A percentile compares a stretch with the other conserved stretches of the same genome.
phyloP scores from a whole-genome alignment of 441 rosid species.

The Erodium trifolium region DNA sequence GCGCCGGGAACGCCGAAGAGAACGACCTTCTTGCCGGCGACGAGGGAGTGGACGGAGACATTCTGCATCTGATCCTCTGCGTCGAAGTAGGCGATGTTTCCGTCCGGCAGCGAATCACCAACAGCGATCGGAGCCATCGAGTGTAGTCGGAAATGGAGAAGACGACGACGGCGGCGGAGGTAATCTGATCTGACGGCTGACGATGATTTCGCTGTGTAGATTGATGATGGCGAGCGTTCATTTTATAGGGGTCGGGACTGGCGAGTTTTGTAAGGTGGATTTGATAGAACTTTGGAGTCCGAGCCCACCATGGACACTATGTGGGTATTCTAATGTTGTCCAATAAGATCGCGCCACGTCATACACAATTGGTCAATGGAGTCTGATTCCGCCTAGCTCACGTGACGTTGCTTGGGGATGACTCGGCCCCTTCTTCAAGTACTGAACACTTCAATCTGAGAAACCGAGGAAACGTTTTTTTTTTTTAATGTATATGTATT shows the following conservation, averaged over 20 bases:
- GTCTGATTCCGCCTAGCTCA: too few relatives aligned
- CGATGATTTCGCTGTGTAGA: not conserved
- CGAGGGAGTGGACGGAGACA: constrained; percentile 66
- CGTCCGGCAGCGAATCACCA: constrained; percentile 66
- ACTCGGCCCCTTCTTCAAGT: too few relatives aligned
- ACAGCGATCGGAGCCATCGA: constrained; percentile 81
- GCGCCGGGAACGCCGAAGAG: constrained; percentile 95
- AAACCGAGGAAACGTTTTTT: too few relatives aligned
- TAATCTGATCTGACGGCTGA: not conserved
- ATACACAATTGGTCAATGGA: constrained; percentile 25
- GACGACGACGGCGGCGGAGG: not conserved
- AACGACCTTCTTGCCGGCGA: constrained; percentile 68
- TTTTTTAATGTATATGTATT: too few relatives aligned
- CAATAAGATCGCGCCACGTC: not conserved
- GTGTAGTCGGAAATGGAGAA: not conserved
- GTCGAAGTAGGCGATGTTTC: constrained; percentile 68
- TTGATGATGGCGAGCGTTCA: not conserved
- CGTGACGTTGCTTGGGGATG: too few relatives aligned
- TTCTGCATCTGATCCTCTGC: constrained; percentile 69
- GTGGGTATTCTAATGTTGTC: not conserved
- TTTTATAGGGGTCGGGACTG: not conserved
- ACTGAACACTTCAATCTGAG: too few relatives aligned
- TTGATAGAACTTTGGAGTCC: constrained; percentile 18
- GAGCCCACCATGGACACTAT: not conserved
- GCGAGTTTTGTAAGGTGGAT: constrained; percentile 5